Conservation (phyloP, 169 alveolate species). For the Amoebophrya sp. region DNA sequence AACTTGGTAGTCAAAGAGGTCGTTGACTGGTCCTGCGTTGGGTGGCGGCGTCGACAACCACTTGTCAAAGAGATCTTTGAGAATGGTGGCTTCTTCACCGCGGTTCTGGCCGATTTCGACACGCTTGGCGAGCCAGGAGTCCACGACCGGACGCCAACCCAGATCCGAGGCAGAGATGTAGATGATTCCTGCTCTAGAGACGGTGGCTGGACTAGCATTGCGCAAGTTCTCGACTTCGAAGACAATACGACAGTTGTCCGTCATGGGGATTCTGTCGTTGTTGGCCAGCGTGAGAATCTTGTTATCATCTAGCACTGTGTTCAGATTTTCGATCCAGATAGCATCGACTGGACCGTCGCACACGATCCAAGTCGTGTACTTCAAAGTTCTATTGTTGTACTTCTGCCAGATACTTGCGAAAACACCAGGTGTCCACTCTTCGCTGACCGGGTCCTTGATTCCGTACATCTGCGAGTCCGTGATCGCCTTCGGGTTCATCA, state of each 20-base stretch:
- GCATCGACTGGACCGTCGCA: constrained; percentile 97
- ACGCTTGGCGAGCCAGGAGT: constrained; percentile 70
- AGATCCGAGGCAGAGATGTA: constrained; percentile 81
- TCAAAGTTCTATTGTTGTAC: constrained; percentile 76
- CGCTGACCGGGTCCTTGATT: constrained; percentile 77
- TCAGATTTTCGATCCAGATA: constrained; percentile 90
- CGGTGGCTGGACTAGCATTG: constrained; percentile 78
- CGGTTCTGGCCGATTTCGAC: constrained; percentile 17
- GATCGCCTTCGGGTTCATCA: constrained; percentile 91
- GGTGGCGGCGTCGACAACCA: constrained; percentile 37
- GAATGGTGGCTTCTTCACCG: constrained; percentile 36
- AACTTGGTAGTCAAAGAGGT: constrained; percentile 51
- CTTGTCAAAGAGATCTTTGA: constrained; percentile 40
- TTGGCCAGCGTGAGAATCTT: constrained; percentile 84
- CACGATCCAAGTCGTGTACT: constrained; percentile 84
- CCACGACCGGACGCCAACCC: constrained; percentile 81
- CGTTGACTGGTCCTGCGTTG: constrained; percentile 43
- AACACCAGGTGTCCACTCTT: constrained; percentile 93
- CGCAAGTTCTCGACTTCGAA: constrained; percentile 83
- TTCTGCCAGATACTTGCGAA: constrained; percentile 87
- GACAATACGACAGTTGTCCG: constrained; percentile 83
- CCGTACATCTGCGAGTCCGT: constrained; percentile 83
- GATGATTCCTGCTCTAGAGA: constrained; percentile 71
- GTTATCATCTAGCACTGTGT: constrained; percentile 92
- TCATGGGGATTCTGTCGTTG: constrained; percentile 89